Base-by-base conservation (phyloP, 192 early-diverging fungal genomes). In the Podila epigama region DNA sequence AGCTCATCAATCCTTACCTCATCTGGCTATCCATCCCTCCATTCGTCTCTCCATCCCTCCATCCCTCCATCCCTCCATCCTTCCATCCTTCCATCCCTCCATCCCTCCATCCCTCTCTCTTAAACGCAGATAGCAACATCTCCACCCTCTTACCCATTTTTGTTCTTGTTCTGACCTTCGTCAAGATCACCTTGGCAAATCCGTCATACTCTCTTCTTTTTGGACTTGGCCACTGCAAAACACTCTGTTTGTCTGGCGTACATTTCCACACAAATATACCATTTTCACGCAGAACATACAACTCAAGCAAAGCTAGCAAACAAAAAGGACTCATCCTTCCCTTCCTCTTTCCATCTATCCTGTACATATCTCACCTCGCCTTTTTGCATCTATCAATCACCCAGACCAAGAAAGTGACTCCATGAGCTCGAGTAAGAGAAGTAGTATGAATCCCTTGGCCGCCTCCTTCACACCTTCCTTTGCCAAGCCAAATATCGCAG, bases 401-500 rank as follows among this genome's bases (percentile, higher is more conserved):
- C 15, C 32, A 12, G 63, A 61, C n/a, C 52, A 73, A 31, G 65
- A 66, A 41, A 51, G 68, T 22, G 40, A 44, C 40, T 57, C 37
- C 39, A 44, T 57, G 36, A 61, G 25, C 51, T 55, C 58, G 51
- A 55, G 18, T 20, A 60, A 68, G 53, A 60, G 72, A 60, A 75
- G 60, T 11, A 75, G 72, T 31, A 75, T 75, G 72, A 75, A 75
- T 39, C 72, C 72, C 31, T 31, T 53, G 7, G 72, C 72, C 11
- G 65, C 72, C 53, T 58, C 72, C 8, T 75, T 75, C 48, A 75
- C 72, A 10, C 72, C 72, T 10, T 67, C 72, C 13, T 75, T 75
- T 25, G 58, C 55, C 12, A 75, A 75, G 65, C 34, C 72, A 25
- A 35, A 37, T 12, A 42, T 28, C 10, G 40, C 42, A 4, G 66